Evolutionary conservation across 2,329 filamentous ascomycete species (phyloP).

Genomic region (Corniculantispora saksenae): DNA sequence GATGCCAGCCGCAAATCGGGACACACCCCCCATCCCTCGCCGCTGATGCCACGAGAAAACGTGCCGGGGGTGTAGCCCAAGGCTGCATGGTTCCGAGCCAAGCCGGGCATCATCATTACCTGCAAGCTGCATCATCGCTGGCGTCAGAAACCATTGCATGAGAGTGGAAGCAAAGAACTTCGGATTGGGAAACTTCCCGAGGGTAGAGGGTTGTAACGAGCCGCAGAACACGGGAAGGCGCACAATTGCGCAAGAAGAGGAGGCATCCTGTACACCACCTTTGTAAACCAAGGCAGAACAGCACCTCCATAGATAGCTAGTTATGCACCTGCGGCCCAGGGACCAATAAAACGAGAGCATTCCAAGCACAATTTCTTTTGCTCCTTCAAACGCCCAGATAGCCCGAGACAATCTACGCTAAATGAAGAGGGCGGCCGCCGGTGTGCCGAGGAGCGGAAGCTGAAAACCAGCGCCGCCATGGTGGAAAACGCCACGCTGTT

Average conservation of each 20-base stretch:
- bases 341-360: neutral
- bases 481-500: conserved; percentile 12
- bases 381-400: neutral
- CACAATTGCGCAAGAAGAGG: conserved; percentile 7
- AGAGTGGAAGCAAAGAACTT: neutral
- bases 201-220: neutral
- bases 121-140: neutral
- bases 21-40: neutral
- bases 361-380: neutral
- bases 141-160: neutral
- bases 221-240: neutral
- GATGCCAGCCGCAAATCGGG: neutral
- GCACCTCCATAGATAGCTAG: neutral
- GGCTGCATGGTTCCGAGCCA: neutral
- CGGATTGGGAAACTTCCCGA: neutral
- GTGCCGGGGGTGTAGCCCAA: neutral
- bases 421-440: neutral
- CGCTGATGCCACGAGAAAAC: neutral
- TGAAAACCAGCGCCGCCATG: neutral
- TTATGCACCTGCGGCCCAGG: neutral
- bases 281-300: conserved; percentile 10
- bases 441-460: neutral
- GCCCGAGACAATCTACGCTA: neutral
- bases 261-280: neutral
- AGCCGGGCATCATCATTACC: neutral